Evolutionary conservation across 768 basidiomycete genomes (phyloP), one percentile per base, ranked within the genome.

Genomic region (Brasilioporus rufonigricans): DNA sequence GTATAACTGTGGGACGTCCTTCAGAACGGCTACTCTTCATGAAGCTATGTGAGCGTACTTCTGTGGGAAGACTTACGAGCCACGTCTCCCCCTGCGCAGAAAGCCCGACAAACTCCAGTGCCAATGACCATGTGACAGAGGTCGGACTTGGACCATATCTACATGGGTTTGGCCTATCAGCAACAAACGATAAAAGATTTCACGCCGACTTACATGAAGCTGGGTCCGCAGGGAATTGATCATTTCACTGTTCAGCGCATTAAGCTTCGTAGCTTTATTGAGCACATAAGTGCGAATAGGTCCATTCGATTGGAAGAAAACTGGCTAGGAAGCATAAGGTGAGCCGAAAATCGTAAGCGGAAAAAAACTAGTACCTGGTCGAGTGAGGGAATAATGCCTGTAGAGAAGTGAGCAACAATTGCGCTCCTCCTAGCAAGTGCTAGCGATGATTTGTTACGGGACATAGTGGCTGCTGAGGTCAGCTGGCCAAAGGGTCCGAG

Each of bases 31-130:
- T 91, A 59, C 9, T 33, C 21, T 29, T 36, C 53, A 46, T 60
- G 44, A 43, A 46, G 44, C 35, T 50, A 36, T 45, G 39, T 46
- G 38, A 56, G 44, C 48, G 38, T 16, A 29, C 45, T 26, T 44
- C 31, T 21, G 39, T 47, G 39, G 57, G 51, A 57, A 27, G 21
- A 77, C 87, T 72, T 62, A 95, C 96, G 76, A 55, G 83, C 86
- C 53, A 99, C 90, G 71, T 99, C 97, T 41, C 97, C 97, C 14
- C 97, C 97, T 7, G 91, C 88, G 65, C 94, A 98, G 68, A 98
- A 98, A 13, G 88, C 91, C 55, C 84, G 78, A 4, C 86, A 88
- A 13, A 72, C 70, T 24, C 89, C 90, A 31, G 81, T 80, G 31
- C 87, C 89, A 35, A 92, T 79, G 56, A 97, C 82, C 27, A 87